A percentile compares a stretch with the other conserved stretches of the same genome.
Evolutionary conservation across 2,329 filamentous ascomycete species (phyloP).

Genomic region (Xylaria arbuscula): DNA sequence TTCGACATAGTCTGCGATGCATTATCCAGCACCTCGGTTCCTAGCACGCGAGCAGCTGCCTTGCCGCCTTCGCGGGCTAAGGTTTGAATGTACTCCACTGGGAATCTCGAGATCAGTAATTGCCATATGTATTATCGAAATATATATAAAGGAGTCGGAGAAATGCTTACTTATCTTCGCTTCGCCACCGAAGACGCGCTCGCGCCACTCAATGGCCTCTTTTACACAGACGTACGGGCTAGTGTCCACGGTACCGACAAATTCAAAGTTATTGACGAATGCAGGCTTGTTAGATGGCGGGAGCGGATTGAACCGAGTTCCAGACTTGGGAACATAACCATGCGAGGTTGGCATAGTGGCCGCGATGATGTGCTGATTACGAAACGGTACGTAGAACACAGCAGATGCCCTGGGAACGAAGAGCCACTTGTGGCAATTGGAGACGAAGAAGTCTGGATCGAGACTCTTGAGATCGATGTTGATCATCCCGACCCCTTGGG

Average conservation of each 20-base stretch:
- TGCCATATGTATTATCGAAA: not conserved
- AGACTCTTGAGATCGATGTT: slow-evolving; percentile 72
- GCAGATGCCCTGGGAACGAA: slow-evolving; percentile 82
- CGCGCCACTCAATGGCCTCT: slow-evolving; percentile 77
- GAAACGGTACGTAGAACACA: slow-evolving; percentile 79
- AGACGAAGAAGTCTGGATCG: slow-evolving; percentile 87
- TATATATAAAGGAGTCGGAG: not conserved
- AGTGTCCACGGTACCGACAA: slow-evolving; percentile 79
- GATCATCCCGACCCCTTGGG: slow-evolving; percentile 86
- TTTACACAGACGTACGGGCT: slow-evolving; percentile 77
- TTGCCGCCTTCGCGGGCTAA: slow-evolving; percentile 74
- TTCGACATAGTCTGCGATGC: slow-evolving; percentile 67
- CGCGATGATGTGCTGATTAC: slow-evolving; percentile 80
- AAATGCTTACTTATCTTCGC: slow-evolving; percentile 64
- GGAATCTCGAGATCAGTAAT: not conserved
- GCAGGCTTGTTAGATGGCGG: slow-evolving; percentile 60
- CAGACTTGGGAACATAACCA: slow-evolving; percentile 69
- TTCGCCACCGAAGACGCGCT: slow-evolving; percentile 78
- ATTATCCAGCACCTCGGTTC: slow-evolving; percentile 79
- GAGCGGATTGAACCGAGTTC: slow-evolving; percentile 54
- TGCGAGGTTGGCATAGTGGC: slow-evolving; percentile 84
- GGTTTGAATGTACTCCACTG: slow-evolving; percentile 64
- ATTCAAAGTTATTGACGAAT: slow-evolving; percentile 80
- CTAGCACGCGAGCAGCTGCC: slow-evolving; percentile 69
- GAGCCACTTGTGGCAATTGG: slow-evolving; percentile 94